These are phyloP conservation scores for Leccinum broughii DNA, from an alignment of 768 basidiomycete genomes.

Conservation along the genomic window DNA sequence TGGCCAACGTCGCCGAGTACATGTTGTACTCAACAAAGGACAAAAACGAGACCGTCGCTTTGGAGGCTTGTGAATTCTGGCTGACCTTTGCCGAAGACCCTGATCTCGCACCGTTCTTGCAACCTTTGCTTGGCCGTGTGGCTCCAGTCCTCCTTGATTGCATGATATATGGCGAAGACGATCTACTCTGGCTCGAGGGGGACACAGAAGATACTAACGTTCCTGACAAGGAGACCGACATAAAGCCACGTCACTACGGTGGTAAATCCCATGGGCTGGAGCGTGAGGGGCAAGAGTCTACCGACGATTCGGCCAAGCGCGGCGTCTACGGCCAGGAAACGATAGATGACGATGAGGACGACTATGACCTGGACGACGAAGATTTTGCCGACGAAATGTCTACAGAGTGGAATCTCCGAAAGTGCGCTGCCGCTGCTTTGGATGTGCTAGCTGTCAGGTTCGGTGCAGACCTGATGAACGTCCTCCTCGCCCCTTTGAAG, in stretches of 20 bases:
- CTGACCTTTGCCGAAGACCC: slow-evolving; percentile 96
- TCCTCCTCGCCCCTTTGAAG: slow-evolving; percentile 86
- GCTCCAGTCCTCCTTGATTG: slow-evolving; percentile 95
- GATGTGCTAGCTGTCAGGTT: slow-evolving; percentile 97
- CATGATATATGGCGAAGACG: slow-evolving; percentile 96
- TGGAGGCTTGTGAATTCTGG: slow-evolving; percentile 99
- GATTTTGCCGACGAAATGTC: slow-evolving; percentile 92
- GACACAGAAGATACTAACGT: slow-evolving; percentile 88
- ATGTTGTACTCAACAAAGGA: slow-evolving; percentile 99
- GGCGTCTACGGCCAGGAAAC: slow-evolving; percentile 83
- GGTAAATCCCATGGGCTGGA: slow-evolving; percentile 84
- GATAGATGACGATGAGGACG: slow-evolving; percentile 82
- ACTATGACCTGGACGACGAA: slow-evolving; percentile 84
- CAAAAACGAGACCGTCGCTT: slow-evolving; percentile 92
- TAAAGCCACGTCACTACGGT: slow-evolving; percentile 94
- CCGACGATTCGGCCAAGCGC: slow-evolving; percentile 38
- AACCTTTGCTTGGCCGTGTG: slow-evolving; percentile 86
- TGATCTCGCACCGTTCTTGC: slow-evolving; percentile 79
- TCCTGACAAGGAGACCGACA: slow-evolving; percentile 92
- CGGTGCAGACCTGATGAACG: slow-evolving; percentile 82
- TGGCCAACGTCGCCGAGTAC: slow-evolving; percentile 94
- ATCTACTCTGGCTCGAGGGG: slow-evolving; percentile 91
- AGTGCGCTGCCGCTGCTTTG: slow-evolving; percentile 96
- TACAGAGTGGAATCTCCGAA: slow-evolving; percentile 98
- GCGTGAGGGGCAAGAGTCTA: slow-evolving; percentile 51